These are phyloP conservation scores for Nemania sp. DNA, from an alignment of 2,329 filamentous ascomycete genomes.

Conservation along the genomic window DNA sequence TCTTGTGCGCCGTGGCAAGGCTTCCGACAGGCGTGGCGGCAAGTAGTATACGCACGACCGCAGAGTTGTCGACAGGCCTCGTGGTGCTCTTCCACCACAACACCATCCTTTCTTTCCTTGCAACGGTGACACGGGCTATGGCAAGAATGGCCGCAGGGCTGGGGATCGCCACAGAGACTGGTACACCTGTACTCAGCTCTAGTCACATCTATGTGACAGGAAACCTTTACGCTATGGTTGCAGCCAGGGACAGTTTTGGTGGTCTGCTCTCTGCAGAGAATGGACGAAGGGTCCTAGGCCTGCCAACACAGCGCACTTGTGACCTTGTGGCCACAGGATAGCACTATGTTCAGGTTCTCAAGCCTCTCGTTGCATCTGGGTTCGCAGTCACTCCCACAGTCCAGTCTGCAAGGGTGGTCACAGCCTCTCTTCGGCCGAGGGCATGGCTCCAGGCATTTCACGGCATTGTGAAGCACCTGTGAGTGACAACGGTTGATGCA, in stretches of 20 bases:
- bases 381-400: conserved; percentile 51
- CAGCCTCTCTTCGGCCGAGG: conserved; percentile 48
- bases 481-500: conserved; percentile 55
- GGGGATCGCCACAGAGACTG: conserved; percentile 48
- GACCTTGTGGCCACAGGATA: conserved; percentile 50
- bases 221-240: conserved; percentile 54
- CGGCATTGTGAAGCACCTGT: conserved; percentile 50
- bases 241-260: conserved; percentile 58
- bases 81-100: conserved; percentile 47
- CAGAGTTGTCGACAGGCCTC: conserved; percentile 54
- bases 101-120: conserved; percentile 42
- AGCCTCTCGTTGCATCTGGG: conserved; percentile 44
- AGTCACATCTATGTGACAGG: conserved; percentile 55
- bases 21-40: conserved; percentile 57
- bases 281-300: conserved; percentile 47
- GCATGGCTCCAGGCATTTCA: conserved; percentile 52
- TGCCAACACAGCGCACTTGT: conserved; percentile 44
- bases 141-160: conserved; percentile 65
- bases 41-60: conserved; percentile 55
- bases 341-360: conserved; percentile 33
- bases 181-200: conserved; percentile 51
- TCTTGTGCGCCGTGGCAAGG: conserved; percentile 55
- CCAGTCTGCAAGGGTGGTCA: conserved; percentile 48
- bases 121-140: conserved; percentile 55
- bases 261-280: conserved; percentile 56